These are phyloP conservation scores for Starmerella ratchasimensis DNA, from an alignment of 805 yeast genomes.

Conservation along the genomic window DNA sequence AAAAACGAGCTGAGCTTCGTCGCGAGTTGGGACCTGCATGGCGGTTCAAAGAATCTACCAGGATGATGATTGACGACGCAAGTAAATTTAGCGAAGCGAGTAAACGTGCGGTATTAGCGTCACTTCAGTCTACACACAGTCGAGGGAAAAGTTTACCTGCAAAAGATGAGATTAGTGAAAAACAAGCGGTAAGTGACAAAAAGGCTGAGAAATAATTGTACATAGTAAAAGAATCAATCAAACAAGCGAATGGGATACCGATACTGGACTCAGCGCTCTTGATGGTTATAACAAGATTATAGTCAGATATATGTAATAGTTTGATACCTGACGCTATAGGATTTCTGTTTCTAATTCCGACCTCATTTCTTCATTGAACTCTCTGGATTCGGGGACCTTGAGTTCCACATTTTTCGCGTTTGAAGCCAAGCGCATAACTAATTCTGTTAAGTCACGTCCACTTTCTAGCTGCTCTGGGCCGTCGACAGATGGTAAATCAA, in stretches of 20 bases:
- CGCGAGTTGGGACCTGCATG: slow-evolving; percentile 48
- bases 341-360: slow-evolving; percentile 1
- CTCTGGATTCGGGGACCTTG: slow-evolving; percentile 3
- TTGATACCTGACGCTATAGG: too few species aligned
- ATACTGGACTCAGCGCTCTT: too few species aligned
- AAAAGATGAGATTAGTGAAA: slow-evolving; percentile 2
- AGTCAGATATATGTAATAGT: too few species aligned
- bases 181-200: too few species aligned
- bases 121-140: too few species aligned
- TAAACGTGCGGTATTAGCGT: slow-evolving; percentile 19
- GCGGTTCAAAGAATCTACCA: slow-evolving; percentile 38
- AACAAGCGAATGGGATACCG: too few species aligned
- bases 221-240: too few species aligned
- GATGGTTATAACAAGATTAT: too few species aligned
- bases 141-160: slow-evolving; percentile 6
- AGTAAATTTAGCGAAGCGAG: slow-evolving; percentile 22
- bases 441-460: slow-evolving; percentile 2
- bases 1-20: slow-evolving; percentile 38
- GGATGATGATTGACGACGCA: slow-evolving; percentile 34
- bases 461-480: slow-evolving; percentile 10
- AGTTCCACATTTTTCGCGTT: background rate
- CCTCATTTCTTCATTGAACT: slow-evolving; percentile 1
- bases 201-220: background rate
- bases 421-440: too few species aligned
- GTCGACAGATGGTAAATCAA: slow-evolving; percentile 14